Evolutionary conservation across 2,329 filamentous ascomycete species (phyloP), one percentile per base, ranked within the genome.

Genomic region (Huntiella omanensis): DNA sequence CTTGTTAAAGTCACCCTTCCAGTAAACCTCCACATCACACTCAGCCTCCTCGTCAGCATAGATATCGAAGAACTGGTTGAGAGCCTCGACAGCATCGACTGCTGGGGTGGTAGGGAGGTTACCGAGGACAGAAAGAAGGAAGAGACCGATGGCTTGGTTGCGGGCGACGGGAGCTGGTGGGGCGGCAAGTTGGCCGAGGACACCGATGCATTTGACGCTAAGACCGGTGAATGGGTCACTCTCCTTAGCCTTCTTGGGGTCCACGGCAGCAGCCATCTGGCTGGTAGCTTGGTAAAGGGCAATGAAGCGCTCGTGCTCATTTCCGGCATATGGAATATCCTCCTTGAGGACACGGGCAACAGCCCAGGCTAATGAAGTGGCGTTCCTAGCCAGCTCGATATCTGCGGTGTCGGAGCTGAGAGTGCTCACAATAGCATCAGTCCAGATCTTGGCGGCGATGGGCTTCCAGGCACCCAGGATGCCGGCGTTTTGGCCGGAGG

Each of bases 31-130:
- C 48, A 62, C 64, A 55, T 81, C 77, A 55, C 70, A 77, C 8
- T 66, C 61, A 46, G 63, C 66, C 10, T 64, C 65, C 57, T 76
- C 73, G 55, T 81, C 73, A 19, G 68, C 71, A 58, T 81, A 82
- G 5, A 82, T 67, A 53, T 81, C 77, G 53, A 79, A 78, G 13
- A 82, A 51, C 57, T 79, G 74, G 59, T 80, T 74, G 38, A 81
- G 60, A 12, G 74, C 72, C 60, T 81, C 77, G 32, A 81, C 67
- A 4, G 66, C 65, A 40, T 79, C 73, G 2, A 74, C 75, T 1
- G 67, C 59, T 1, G 72, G 64, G 1, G 69, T 70, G 39, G 68
- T 61, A 4, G 74, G 71, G 13, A 72, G 60, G 7, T 59, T 59
- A 32, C 66, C 62, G 32, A 79, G 59, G 4, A 75, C 57, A 2